phyloP scores from a whole-genome alignment of 1,284 basidiomycete genomes.

The Tilletia setariae region DNA sequence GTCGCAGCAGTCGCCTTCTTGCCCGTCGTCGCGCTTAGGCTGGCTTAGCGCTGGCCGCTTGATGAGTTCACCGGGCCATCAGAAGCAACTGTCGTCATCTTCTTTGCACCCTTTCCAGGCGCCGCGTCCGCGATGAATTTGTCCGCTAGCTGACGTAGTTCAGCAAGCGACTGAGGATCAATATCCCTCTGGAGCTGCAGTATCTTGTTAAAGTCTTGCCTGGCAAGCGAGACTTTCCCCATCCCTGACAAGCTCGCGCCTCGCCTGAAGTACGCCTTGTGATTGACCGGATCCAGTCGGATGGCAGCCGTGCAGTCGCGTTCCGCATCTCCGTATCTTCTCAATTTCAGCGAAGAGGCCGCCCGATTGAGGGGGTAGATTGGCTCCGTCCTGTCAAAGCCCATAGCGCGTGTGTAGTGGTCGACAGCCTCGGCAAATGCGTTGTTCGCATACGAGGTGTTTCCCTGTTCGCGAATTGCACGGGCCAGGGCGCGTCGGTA shows the following conservation, averaged over 20 bases:
- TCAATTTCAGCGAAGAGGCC: constrained; percentile 27
- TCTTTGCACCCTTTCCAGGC: not conserved
- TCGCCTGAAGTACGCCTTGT: constrained; percentile 29
- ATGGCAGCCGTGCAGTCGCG: constrained; percentile 26
- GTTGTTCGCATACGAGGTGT: constrained; percentile 16
- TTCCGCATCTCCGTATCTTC: constrained; percentile 24
- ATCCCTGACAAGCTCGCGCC: constrained; percentile 22
- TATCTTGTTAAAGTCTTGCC: constrained; percentile 25
- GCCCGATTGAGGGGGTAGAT: constrained; percentile 32
- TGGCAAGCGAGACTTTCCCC: constrained; percentile 21
- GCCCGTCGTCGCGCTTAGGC: too few species aligned
- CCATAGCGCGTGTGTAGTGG: constrained; percentile 29
- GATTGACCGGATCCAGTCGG: constrained; percentile 22
- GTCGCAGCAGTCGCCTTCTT: too few species aligned
- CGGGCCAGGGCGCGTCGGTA: constrained; percentile 22
- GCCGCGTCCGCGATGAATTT: constrained; percentile 17
- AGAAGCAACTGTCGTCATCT: too few species aligned
- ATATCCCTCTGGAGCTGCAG: constrained; percentile 18
- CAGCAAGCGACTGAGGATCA: constrained; percentile 18
- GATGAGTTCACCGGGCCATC: too few species aligned
- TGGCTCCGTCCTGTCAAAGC: constrained; percentile 26
- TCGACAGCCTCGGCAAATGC: constrained; percentile 21
- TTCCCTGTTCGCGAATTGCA: constrained; percentile 26
- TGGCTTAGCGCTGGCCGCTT: too few species aligned
- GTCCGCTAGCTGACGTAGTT: constrained; percentile 21